Evolutionary conservation across 2,329 filamentous ascomycete species (phyloP), one percentile per base, ranked within the genome.

Genomic region (Aspergillus quadrilineatus): DNA sequence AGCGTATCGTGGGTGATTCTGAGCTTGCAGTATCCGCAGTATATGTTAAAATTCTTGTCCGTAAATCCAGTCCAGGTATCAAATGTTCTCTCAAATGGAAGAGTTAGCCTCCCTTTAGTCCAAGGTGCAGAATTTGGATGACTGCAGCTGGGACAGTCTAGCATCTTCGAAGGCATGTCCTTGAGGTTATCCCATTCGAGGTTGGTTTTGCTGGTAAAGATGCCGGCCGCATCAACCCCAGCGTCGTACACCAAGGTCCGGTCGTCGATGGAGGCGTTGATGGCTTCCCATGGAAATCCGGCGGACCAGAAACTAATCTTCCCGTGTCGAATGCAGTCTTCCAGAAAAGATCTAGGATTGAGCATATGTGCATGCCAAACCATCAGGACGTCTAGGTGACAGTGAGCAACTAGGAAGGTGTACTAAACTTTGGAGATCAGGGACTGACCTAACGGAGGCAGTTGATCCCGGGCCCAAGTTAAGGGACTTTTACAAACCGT

Each of bases 311-410:
- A 63, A 2, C 83, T 69, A 29, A 81, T 75, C 55, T 78, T 76
- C 0, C 83, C 84, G 29, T 77, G 73, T 6, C 88, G 80, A 54
- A 91, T 75, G 65, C 85, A 86, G 67, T 93, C 89, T 65, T 92
- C 88, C 4, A 91, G 80, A 67, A 86, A 92, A n/a, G 77, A 78
- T 41, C 87, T 79, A 0, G 89, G 89, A 63, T 92, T 92, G 3
- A 93, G 82, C 83, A 90, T 87, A 66, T 90, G 89, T 0, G 88
- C 77, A 70, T 93, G 89, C 86, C 87, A 89, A 0, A 92, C 85
- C 87, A 92, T 89, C 17, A 92, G 72, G 0, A 92, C 83, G 72
- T 92, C 89, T 79, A 46, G 70, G 28, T 59, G 10, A 30, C 32
- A 10, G 26, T 59, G 10, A 34, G 48, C 58, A 50, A 45, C 9